These are phyloP conservation scores for Nicotiana knightiana DNA, from an alignment of 257 asterid species.

Conservation along the genomic window DNA sequence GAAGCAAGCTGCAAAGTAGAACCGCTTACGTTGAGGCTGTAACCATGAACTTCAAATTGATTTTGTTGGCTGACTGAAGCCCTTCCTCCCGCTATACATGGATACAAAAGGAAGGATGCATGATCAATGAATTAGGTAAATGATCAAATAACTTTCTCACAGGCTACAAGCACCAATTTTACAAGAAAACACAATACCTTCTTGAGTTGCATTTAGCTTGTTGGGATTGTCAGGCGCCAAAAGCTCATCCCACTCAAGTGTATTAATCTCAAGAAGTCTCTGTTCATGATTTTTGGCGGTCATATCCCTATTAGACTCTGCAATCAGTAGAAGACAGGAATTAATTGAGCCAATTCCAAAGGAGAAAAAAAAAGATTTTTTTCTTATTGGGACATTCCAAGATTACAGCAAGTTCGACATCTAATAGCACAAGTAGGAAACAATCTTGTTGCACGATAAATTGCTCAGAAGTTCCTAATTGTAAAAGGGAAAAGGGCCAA, in stretches of 20 bases:
- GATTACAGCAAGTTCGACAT: not conserved
- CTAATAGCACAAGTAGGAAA: not conserved
- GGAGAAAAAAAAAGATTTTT: not conserved
- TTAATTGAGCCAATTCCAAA: slow-evolving; percentile 12
- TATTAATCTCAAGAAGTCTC: slow-evolving; percentile 82
- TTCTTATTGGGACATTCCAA: not conserved
- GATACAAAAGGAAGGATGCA: slow-evolving; percentile 2
- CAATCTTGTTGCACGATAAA: not conserved
- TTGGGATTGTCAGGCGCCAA: slow-evolving; percentile 55
- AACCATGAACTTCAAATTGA: slow-evolving; percentile 38
- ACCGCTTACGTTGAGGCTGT: slow-evolving; percentile 45
- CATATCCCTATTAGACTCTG: slow-evolving; percentile 45
- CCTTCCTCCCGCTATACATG: slow-evolving; percentile 38
- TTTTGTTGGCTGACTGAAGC: slow-evolving; percentile 36
- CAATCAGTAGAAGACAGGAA: slow-evolving; percentile 21
- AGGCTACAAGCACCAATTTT: slow-evolving; percentile 2
- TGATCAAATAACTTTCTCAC: not conserved
- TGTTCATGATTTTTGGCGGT: slow-evolving; percentile 53
- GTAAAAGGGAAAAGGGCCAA: no score
- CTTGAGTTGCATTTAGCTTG: slow-evolving; percentile 39
- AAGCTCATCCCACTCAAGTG: slow-evolving; percentile 99
- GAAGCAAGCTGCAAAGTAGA: not conserved
- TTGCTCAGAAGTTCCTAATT: not conserved
- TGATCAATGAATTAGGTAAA: not conserved
- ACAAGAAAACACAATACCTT: slow-evolving; percentile 37